These are phyloP conservation scores for Colletotrichum echinochloae DNA, from an alignment of 2,329 filamentous ascomycete genomes.

Conservation along the genomic window DNA sequence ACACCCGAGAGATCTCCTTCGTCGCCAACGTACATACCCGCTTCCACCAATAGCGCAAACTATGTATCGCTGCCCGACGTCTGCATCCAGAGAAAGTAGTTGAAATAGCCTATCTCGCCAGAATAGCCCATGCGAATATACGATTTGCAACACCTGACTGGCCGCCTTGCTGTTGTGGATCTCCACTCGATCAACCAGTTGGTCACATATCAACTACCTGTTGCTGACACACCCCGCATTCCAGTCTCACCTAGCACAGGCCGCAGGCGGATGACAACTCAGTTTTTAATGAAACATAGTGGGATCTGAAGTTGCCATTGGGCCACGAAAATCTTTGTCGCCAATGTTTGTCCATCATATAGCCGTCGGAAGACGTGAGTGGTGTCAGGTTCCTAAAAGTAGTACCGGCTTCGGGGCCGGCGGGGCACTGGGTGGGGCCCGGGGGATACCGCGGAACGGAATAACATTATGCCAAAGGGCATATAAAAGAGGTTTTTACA, in stretches of 20 bases:
- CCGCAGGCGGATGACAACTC: neutral
- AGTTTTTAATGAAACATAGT: neutral
- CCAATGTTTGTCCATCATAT: neutral
- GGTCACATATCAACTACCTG: neutral
- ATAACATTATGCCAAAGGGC: too few relatives aligned
- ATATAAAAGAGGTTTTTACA: too few relatives aligned
- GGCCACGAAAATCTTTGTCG: neutral
- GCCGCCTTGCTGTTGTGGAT: neutral
- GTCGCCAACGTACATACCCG: neutral
- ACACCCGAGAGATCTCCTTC: neutral
- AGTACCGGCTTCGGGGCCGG: too few relatives aligned
- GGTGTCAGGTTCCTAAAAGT: too few relatives aligned
- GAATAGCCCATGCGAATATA: neutral
- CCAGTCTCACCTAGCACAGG: neutral
- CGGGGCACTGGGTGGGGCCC: too few relatives aligned
- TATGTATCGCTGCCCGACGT: neutral
- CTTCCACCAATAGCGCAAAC: neutral
- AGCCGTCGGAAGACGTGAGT: neutral
- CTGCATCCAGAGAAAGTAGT: neutral
- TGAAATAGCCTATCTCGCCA: neutral
- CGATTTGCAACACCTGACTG: neutral
- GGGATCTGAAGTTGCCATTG: neutral
- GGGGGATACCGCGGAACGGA: too few relatives aligned
- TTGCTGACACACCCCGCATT: neutral
- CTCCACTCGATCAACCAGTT: neutral